Percentiles rank a stretch among this genome's conserved stretches.
Evolutionary conservation across 495 filamentous ascomycete genomes (phyloP).

Genomic region (Pyronema domesticum): DNA sequence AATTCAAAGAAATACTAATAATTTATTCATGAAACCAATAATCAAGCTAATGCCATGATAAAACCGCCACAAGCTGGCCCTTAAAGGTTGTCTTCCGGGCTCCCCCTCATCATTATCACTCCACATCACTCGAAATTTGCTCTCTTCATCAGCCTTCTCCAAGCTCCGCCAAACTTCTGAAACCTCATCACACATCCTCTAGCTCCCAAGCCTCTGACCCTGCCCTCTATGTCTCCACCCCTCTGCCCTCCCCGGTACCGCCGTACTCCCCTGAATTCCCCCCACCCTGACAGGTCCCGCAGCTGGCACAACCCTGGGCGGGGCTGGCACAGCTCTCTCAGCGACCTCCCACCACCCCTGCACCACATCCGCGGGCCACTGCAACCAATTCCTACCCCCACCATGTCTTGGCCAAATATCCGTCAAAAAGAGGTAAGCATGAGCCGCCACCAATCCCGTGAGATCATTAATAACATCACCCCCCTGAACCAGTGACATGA

Average conservation of each 20-base stretch:
- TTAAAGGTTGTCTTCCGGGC: too few species aligned
- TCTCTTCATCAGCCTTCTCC: too few species aligned
- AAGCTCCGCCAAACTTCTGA: too few species aligned
- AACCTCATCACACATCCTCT: not conserved
- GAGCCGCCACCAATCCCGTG: conserved; percentile 20
- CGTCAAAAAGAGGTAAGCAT: conserved; percentile 22
- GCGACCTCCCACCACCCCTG: conserved; percentile 7
- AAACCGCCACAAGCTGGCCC: too few species aligned
- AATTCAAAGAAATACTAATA: too few species aligned
- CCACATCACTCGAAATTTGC: too few species aligned
- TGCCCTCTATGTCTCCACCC: conserved; percentile 20
- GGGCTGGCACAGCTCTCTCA: conserved; percentile 7
- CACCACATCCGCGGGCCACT: conserved; percentile 17
- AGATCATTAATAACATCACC: conserved; percentile 14
- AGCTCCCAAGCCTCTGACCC: conserved; percentile 20
- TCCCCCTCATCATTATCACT: too few species aligned
- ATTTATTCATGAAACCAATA: too few species aligned
- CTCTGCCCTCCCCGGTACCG: conserved; percentile 13
- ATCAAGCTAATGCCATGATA: too few species aligned
- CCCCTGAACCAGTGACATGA: conserved; percentile 15
- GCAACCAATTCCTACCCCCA: conserved; percentile 14
- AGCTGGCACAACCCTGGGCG: conserved; percentile 11
- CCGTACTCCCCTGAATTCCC: not conserved
- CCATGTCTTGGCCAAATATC: conserved; percentile 21
- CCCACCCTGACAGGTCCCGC: conserved; percentile 2